phyloP scores from a whole-genome alignment of 2,329 filamentous ascomycete species.

The Microcyclospora pomicola region DNA sequence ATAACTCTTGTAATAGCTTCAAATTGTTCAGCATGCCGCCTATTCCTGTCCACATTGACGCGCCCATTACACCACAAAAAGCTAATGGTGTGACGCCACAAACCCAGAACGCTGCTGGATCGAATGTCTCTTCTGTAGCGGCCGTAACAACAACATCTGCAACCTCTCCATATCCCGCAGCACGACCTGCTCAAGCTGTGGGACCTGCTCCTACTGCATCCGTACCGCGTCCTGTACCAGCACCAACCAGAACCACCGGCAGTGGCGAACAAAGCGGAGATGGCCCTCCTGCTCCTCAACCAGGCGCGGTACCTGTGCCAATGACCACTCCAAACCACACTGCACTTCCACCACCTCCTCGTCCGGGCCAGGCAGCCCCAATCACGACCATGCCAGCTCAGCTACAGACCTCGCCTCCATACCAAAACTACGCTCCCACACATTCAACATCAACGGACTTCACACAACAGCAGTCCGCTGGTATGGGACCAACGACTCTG shows the following conservation, averaged over 20 bases:
- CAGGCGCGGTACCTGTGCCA: conserved; percentile 28
- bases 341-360: conserved; percentile 27
- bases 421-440: conserved; percentile 25
- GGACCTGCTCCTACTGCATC: conserved; percentile 21
- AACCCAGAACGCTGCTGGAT: conserved; percentile 17
- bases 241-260: conserved; percentile 12
- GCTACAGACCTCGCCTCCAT: conserved; percentile 26
- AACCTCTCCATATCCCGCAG: conserved; percentile 13
- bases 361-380: conserved; percentile 21
- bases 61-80: conserved; percentile 31
- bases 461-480: conserved; percentile 8
- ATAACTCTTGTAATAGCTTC: not conserved
- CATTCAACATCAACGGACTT: conserved; percentile 22
- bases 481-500: conserved; percentile 22
- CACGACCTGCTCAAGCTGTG: conserved; percentile 18
- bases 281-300: conserved; percentile 27
- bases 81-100: conserved; percentile 23
- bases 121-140: conserved; percentile 14
- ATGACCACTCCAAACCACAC: conserved; percentile 15
- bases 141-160: conserved; percentile 13
- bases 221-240: conserved; percentile 9
- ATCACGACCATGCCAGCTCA: conserved; percentile 26
- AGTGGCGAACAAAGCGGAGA: conserved; percentile 2
- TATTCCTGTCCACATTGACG: conserved; percentile 33
- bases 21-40: conserved; percentile 28